Percentiles rank a stretch among this genome's conserved stretches.
Evolutionary conservation across 106 monocot species (phyloP).

Genomic region (Triglochin maritima): DNA sequence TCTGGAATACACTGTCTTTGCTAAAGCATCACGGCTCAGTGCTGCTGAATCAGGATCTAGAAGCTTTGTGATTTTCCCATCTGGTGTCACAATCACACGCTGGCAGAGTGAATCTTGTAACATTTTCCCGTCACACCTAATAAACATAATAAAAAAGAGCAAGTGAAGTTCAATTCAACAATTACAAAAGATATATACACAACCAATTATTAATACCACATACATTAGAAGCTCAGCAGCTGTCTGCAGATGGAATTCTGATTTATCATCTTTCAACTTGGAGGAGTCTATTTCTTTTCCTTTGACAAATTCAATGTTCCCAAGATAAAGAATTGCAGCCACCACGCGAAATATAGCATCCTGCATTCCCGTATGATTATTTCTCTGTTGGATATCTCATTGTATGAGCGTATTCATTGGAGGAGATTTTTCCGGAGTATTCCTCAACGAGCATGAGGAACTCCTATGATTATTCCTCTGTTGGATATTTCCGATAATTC

Average conservation of each 20-base stretch:
- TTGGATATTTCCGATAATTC: no score
- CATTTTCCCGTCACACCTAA: constrained; percentile 56
- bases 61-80: constrained; percentile 89
- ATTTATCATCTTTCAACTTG: constrained; percentile 57
- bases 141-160: constrained; percentile 5
- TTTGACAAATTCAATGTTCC: constrained; percentile 75
- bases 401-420: no score
- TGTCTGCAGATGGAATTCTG: constrained; percentile 58
- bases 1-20: constrained; percentile 88
- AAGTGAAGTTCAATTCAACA: background rate
- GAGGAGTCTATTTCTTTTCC: constrained; percentile 82
- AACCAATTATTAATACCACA: background rate
- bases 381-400: no score
- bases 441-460: no score
- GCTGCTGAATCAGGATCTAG: constrained; percentile 80
- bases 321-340: constrained; percentile 87
- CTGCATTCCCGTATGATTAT: constrained; percentile 16
- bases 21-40: constrained; percentile 73
- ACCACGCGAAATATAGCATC: constrained; percentile 89
- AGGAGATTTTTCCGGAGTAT: no score
- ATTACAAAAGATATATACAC: background rate
- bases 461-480: no score
- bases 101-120: constrained; percentile 66
- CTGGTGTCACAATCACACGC: constrained; percentile 90
- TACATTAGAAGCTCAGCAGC: constrained; percentile 80